These are phyloP conservation scores for Chrysanthemum lavandulifolium DNA, from an alignment of 129 eudicot species.

Conservation along the genomic window DNA sequence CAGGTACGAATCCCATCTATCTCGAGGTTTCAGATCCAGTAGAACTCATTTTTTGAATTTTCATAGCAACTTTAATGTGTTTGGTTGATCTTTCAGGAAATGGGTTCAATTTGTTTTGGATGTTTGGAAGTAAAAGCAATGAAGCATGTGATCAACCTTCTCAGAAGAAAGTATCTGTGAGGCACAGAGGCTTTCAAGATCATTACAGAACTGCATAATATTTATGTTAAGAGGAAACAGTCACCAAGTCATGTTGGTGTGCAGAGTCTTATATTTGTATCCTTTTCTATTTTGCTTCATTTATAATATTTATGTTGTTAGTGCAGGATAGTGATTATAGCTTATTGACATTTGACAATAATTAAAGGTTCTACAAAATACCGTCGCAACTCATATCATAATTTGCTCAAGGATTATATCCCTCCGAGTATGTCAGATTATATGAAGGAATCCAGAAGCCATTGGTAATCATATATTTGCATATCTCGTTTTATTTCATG, in stretches of 20 bases:
- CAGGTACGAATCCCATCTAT: too few relatives aligned
- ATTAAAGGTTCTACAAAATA: constrained; percentile 61
- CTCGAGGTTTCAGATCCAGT: too few relatives aligned
- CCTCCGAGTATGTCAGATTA: constrained; percentile 82
- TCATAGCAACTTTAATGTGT: too few relatives aligned
- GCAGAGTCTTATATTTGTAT: constrained; percentile 14
- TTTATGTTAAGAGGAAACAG: constrained; percentile 53
- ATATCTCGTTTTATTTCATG: neutral
- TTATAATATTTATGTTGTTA: constrained; percentile 6
- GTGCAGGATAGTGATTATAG: constrained; percentile 76
- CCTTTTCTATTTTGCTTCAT: neutral
- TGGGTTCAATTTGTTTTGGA: too few relatives aligned
- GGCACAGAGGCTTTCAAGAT: constrained; percentile 56
- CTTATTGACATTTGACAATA: constrained; percentile 58
- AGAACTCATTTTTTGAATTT: too few relatives aligned
- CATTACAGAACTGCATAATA: constrained; percentile 53
- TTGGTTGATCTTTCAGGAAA: too few relatives aligned
- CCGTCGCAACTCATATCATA: constrained; percentile 57
- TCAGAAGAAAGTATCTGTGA: too few relatives aligned
- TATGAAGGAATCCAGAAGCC: constrained; percentile 32
- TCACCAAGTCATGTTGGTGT: constrained; percentile 80
- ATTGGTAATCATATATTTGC: constrained; percentile 33
- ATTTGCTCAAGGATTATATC: constrained; percentile 56
- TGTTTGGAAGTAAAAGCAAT: too few relatives aligned
- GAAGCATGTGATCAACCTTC: too few relatives aligned